Percentiles rank a stretch among this genome's conserved stretches.
Evolutionary conservation across 192 early-diverging fungal species (phyloP).

Genomic region (Coemansia sp.): DNA sequence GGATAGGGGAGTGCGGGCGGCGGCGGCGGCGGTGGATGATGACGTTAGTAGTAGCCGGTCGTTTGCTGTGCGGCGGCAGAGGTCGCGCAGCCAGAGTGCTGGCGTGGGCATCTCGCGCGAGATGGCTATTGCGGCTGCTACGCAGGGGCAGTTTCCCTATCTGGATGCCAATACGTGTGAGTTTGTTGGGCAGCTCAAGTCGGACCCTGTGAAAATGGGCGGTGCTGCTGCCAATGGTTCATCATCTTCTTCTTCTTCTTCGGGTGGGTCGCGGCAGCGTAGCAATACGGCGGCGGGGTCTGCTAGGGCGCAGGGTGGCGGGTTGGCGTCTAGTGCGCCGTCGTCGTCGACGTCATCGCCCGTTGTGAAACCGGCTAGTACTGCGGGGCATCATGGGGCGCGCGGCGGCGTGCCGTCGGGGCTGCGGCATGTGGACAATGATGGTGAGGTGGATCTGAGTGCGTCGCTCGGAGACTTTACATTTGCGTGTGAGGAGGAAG

Average conservation of each 20-base stretch:
- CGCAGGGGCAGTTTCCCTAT: conserved; percentile 51
- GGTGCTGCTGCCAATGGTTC: conserved; percentile 24
- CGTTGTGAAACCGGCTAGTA: conserved; percentile 7
- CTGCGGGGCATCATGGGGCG: neutral
- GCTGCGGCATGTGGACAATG: conserved; percentile 15
- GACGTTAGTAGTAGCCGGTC: conserved; percentile 11
- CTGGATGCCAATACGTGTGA: conserved; percentile 51
- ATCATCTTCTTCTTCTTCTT: neutral
- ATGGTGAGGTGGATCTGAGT: neutral
- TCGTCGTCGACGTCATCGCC: conserved; percentile 27
- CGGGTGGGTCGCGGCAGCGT: conserved; percentile 8
- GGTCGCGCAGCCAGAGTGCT: conserved; percentile 51
- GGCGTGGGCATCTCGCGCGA: conserved; percentile 51
- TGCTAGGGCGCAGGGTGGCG: neutral
- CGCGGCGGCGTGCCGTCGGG: conserved; percentile 15
- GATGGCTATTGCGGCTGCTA: conserved; percentile 53
- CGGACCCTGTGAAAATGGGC: conserved; percentile 37
- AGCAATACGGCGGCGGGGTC: conserved; percentile 21
- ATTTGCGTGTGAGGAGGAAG: too few species aligned
- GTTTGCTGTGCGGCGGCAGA: conserved; percentile 36
- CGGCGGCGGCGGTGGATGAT: neutral
- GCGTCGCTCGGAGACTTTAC: too few species aligned
- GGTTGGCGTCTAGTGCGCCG: neutral
- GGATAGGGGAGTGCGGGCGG: neutral
- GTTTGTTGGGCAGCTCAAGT: conserved; percentile 55